Percentiles rank a stretch among this genome's conserved stretches.
phyloP scores from a whole-genome alignment of 176 grass and related monocot species.

The Oryza rufipogon region DNA sequence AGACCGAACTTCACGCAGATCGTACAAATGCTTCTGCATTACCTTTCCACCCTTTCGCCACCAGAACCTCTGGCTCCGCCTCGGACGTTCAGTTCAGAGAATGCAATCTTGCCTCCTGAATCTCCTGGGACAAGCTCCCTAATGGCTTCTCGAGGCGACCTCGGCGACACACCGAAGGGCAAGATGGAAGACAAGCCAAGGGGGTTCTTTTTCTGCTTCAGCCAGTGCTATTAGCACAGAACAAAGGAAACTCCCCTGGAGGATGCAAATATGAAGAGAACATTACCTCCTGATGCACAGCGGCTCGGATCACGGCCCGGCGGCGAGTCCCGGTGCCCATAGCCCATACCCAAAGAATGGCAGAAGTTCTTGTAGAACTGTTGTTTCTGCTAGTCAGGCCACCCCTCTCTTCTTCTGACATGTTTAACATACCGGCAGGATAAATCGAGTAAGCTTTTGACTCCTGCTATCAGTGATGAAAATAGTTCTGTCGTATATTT shows the following conservation, averaged over 20 bases:
- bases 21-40: conserved; percentile 92
- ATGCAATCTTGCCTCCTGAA: conserved; percentile 82
- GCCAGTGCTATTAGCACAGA: conserved; percentile 80
- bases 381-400: conserved; percentile 36
- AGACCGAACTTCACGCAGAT: conserved; percentile 94
- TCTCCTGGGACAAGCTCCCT: conserved; percentile 90
- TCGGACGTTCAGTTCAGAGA: conserved; percentile 78
- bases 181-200: conserved; percentile 63
- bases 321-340: conserved; percentile 9
- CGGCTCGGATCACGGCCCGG: background rate
- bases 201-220: conserved; percentile 95
- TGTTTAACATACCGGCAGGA: conserved; percentile 39
- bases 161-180: conserved; percentile 58
- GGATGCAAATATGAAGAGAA: conserved; percentile 29
- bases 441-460: conserved; percentile 49
- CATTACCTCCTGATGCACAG: conserved; percentile 11
- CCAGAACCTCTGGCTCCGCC: conserved; percentile 56
- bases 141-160: conserved; percentile 76
- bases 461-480: conserved; percentile 39
- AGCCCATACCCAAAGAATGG: conserved; percentile 42
- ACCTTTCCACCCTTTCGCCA: conserved; percentile 76
- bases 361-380: conserved; percentile 38
- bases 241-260: conserved; percentile 16
- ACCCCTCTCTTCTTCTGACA: conserved; percentile 33
- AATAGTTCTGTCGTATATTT: conserved; percentile 43